phyloP scores from a whole-genome alignment of 345 rosid species.

The Toxicodendron radicans region DNA sequence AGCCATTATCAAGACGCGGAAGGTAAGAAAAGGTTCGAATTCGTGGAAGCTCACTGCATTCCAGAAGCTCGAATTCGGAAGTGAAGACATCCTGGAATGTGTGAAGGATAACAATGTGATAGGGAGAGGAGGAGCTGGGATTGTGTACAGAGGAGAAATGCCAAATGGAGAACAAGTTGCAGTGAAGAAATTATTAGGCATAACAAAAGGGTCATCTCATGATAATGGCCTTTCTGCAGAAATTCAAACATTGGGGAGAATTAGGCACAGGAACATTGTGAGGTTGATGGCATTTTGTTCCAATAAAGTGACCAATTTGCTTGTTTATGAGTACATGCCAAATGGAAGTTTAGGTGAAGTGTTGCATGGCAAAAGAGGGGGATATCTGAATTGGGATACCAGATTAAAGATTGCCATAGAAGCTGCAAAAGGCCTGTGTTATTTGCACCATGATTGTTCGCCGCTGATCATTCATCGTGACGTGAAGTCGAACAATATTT shows the following conservation, averaged over 20 bases:
- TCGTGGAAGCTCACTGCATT: slow-evolving; percentile 86
- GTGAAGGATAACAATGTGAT: slow-evolving; percentile 84
- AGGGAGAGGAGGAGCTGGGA: slow-evolving; percentile 92
- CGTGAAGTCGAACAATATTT: slow-evolving; percentile 89
- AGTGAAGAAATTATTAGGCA: slow-evolving; percentile 76
- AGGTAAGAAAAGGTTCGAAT: slow-evolving; percentile 40
- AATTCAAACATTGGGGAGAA: slow-evolving; percentile 80
- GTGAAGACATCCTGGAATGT: slow-evolving; percentile 77
- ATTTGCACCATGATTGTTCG: slow-evolving; percentile 91
- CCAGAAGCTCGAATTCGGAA: slow-evolving; percentile 73
- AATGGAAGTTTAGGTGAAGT: slow-evolving; percentile 95
- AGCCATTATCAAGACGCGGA: slow-evolving; percentile 63
- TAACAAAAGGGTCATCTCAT: slow-evolving; percentile 62
- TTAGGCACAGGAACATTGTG: slow-evolving; percentile 90
- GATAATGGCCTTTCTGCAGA: slow-evolving; percentile 89
- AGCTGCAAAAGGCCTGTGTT: slow-evolving; percentile 91
- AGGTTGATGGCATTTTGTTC: slow-evolving; percentile 83
- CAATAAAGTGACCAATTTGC: slow-evolving; percentile 75
- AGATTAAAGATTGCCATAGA: slow-evolving; percentile 84
- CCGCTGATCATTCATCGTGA: slow-evolving; percentile 90
- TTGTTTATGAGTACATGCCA: slow-evolving; percentile 91
- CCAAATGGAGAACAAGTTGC: slow-evolving; percentile 87
- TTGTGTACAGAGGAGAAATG: slow-evolving; percentile 83
- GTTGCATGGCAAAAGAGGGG: slow-evolving; percentile 77
- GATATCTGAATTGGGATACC: slow-evolving; percentile 63